Evolutionary conservation across 2,329 filamentous ascomycete genomes (phyloP).

Genomic region (Talaromyces pinophilus): DNA sequence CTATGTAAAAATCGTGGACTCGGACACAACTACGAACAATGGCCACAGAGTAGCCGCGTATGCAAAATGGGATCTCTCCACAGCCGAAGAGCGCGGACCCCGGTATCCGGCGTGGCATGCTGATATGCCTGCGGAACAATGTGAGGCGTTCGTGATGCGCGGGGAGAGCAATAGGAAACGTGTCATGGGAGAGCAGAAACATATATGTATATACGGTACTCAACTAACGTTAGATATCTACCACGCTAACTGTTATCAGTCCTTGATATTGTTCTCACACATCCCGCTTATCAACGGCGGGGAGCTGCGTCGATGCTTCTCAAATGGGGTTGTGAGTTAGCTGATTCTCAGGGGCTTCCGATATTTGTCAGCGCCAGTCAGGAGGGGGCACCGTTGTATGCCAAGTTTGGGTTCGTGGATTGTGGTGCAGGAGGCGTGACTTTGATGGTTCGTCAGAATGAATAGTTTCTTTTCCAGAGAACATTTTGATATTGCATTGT

Average conservation of each 20-base stretch:
- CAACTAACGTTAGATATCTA: neutral
- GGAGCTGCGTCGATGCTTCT: constrained; percentile 27
- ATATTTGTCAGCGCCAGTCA: neutral
- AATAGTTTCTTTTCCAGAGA: neutral
- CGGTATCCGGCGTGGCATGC: constrained; percentile 12
- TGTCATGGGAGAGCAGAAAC: neutral
- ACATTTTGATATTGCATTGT: too few relatives aligned
- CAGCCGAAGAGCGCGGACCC: constrained; percentile 5
- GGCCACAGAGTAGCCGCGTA: neutral
- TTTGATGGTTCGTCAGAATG: neutral
- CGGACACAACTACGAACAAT: neutral
- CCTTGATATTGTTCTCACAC: constrained; percentile 26
- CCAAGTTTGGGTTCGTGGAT: neutral
- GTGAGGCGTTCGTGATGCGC: neutral
- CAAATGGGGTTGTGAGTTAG: constrained; percentile 26
- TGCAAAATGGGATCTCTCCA: constrained; percentile 13
- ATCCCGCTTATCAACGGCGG: constrained; percentile 25
- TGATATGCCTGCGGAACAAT: constrained; percentile 3
- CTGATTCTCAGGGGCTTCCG: neutral
- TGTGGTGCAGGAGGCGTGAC: neutral
- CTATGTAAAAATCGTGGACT: neutral
- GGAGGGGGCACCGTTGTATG: neutral
- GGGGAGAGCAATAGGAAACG: neutral
- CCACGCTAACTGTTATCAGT: constrained; percentile 2
- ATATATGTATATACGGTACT: neutral